Evolutionary conservation across 192 early-diverging fungal genomes (phyloP), one percentile per base, ranked within the genome.

Genomic region (Linnemannia elongata): DNA sequence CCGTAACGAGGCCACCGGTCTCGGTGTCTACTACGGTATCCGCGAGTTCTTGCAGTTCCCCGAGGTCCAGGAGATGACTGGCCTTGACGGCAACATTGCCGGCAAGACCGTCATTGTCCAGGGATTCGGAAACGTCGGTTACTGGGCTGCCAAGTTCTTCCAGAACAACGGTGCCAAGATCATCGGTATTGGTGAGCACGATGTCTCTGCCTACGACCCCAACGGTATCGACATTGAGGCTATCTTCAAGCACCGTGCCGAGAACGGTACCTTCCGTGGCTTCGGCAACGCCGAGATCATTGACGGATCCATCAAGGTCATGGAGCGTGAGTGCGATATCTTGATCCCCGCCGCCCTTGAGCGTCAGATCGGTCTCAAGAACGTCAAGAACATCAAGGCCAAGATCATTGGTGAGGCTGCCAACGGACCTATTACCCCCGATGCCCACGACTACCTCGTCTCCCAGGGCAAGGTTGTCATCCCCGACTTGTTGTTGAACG

Each of bases 51-150:
- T 97, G 55, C 90, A 89, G 73, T 97, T 92, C 88, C 93, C 93
- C 39, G 95, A 96, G 84, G 92, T 97, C 69, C 96, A 96, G 83
- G 82, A 93, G 88, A 88, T 90, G 81, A 94, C 94, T 57, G 91
- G 93, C 20, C 91, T 95, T 70, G 88, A 81, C 42, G 94, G 92
- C 54, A 89, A 91, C 30, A 89, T 97, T 74, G 81, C 90, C 30
- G 96, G 89, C 81, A 88, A 78, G 72, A 90, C 83, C 44, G 93
- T 97, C 71, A 89, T 96, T 74, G 93, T 97, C 78, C 96, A 97
- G 89, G 96, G 96, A 63, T 96, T 97, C 70, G 96, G 96, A 79
- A 97, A 97, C 79, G 96, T 97, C 77, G 96, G 96, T 55, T 95
- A 95, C 91, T 96, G 94, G 90, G 94, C 95, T 69, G 93, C 95